Evolutionary conservation across 805 yeast genomes (phyloP).

Genomic region (Ogataea trehalophila): DNA sequence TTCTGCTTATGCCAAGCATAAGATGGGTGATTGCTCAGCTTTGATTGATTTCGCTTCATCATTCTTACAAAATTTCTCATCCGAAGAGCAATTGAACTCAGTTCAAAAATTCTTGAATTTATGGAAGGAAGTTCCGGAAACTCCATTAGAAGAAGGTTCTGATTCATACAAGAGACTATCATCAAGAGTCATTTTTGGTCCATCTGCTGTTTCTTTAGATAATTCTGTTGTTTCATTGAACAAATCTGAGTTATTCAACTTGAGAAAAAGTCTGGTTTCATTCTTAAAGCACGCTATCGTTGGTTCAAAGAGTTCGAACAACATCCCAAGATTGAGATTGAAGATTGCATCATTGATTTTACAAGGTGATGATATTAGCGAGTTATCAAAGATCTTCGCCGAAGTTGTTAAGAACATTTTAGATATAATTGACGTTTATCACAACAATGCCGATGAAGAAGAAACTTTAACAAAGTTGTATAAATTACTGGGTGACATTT

Average conservation of each 20-base stretch:
- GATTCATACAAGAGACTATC: slow-evolving; percentile 35
- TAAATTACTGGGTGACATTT: slow-evolving; percentile 53
- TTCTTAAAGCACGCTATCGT: slow-evolving; percentile 51
- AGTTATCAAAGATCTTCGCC: slow-evolving; percentile 23
- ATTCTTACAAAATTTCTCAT: slow-evolving; percentile 62
- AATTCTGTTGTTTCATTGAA: slow-evolving; percentile 44
- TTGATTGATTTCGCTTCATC: slow-evolving; percentile 68
- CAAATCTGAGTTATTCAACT: slow-evolving; percentile 40
- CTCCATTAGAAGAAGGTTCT: slow-evolving; percentile 34
- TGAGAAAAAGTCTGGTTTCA: slow-evolving; percentile 48
- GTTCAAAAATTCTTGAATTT: slow-evolving; percentile 45
- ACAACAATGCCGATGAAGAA: slow-evolving; percentile 22
- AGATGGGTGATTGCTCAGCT: slow-evolving; percentile 59
- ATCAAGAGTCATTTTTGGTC: slow-evolving; percentile 59
- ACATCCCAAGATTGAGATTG: slow-evolving; percentile 40
- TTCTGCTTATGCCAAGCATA: slow-evolving; percentile 47
- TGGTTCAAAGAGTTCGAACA: slow-evolving; percentile 34
- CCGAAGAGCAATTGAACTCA: slow-evolving; percentile 62
- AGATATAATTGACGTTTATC: slow-evolving; percentile 34
- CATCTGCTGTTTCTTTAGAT: slow-evolving; percentile 48
- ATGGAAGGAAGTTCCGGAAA: slow-evolving; percentile 45
- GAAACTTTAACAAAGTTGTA: slow-evolving; percentile 42
- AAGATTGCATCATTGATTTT: slow-evolving; percentile 32
- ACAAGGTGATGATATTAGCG: slow-evolving; percentile 20
- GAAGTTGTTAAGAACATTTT: slow-evolving; percentile 33